phyloP scores from a whole-genome alignment of 2,329 filamentous ascomycete genomes.

The Colletotrichum lini region DNA sequence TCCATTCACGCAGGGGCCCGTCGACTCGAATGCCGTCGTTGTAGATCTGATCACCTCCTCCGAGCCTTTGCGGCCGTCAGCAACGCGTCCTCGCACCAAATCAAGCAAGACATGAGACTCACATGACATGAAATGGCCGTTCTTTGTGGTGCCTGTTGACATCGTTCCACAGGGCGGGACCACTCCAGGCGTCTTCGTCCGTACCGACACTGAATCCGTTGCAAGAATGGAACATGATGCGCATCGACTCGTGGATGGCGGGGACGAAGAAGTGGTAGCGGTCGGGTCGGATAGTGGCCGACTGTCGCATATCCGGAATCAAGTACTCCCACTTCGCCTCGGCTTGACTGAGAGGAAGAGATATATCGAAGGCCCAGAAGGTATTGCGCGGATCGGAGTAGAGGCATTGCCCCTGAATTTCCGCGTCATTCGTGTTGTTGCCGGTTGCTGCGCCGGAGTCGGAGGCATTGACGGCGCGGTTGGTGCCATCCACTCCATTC shows the following conservation, averaged over 20 bases:
- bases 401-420: slow-evolving; percentile 70
- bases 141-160: slow-evolving; percentile 86
- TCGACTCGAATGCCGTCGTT: slow-evolving; percentile 92
- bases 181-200: slow-evolving; percentile 88
- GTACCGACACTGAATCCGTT: slow-evolving; percentile 95
- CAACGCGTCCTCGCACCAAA: slow-evolving; percentile 14
- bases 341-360: slow-evolving; percentile 78
- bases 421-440: slow-evolving; percentile 24
- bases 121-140: slow-evolving; percentile 92
- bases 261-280: slow-evolving; percentile 88
- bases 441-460: slow-evolving; percentile 48
- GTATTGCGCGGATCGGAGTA: slow-evolving; percentile 79
- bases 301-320: slow-evolving; percentile 76
- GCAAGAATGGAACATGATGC: slow-evolving; percentile 98
- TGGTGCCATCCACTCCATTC: slow-evolving; percentile 49
- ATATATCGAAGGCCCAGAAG: slow-evolving; percentile 93
- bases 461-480: slow-evolving; percentile 50
- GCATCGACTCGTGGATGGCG: slow-evolving; percentile 87
- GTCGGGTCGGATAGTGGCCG: slow-evolving; percentile 68
- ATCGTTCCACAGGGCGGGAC: slow-evolving; percentile 95
- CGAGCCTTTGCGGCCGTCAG: slow-evolving; percentile 71
- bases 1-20: slow-evolving; percentile 87
- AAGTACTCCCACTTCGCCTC: slow-evolving; percentile 87
- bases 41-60: slow-evolving; percentile 96
- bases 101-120: slow-evolving; percentile 50